These are phyloP conservation scores for Phytopythium boreale DNA, from an alignment of 352 stramenopile genomes.

Conservation along the genomic window DNA sequence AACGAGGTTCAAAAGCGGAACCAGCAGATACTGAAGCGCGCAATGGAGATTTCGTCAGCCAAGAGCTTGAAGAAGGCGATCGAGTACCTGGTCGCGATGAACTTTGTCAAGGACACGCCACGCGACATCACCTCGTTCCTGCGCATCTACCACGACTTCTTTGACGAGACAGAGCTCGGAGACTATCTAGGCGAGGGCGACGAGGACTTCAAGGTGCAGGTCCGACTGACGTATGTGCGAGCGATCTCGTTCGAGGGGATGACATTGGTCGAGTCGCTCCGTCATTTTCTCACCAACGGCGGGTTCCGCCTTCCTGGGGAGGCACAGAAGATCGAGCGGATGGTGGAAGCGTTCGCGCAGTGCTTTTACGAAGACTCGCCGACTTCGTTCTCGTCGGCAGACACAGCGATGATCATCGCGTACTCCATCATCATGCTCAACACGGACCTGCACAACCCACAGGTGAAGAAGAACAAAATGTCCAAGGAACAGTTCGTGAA, in stretches of 20 bases:
- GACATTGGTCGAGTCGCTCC: conserved; percentile 95
- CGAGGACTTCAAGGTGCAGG: conserved; percentile 88
- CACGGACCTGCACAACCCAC: conserved; percentile 87
- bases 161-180: conserved; percentile 91
- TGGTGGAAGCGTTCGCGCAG: conserved; percentile 96
- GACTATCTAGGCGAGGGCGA: conserved; percentile 94
- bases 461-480: conserved; percentile 96
- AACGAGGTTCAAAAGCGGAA: conserved; percentile 84
- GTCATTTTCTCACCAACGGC: conserved; percentile 96
- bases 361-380: conserved; percentile 97
- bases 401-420: conserved; percentile 89
- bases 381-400: conserved; percentile 63
- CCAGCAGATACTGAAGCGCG: conserved; percentile 74
- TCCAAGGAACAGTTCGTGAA: conserved; percentile 97
- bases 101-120: conserved; percentile 80
- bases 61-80: conserved; percentile 88
- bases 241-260: conserved; percentile 97
- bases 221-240: conserved; percentile 94
- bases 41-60: conserved; percentile 72
- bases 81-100: conserved; percentile 84
- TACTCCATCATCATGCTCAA: conserved; percentile 93
- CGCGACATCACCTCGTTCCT: conserved; percentile 94
- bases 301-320: conserved; percentile 97
- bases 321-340: conserved; percentile 97
- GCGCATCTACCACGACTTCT: conserved; percentile 90